Conservation (phyloP, 768 basidiomycete species). For the Fomitopsis serialis region DNA sequence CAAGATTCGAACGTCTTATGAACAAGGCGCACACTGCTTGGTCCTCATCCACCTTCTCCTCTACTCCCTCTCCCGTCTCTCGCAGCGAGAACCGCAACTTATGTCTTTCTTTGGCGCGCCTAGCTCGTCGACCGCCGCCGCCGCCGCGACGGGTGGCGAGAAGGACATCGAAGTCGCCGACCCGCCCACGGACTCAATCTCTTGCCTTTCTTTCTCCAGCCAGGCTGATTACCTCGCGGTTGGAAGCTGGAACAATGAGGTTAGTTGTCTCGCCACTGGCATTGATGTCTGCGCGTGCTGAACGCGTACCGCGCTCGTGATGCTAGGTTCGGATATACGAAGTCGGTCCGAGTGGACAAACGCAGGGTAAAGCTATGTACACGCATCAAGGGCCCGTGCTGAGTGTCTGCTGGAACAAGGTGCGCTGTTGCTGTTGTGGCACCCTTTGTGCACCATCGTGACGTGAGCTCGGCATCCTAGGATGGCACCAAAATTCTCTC, state of each 20-base stretch:
- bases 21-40: not conserved
- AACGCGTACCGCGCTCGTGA: not conserved
- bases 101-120: not conserved
- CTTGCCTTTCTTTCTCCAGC: conserved; percentile 77
- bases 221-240: conserved; percentile 88
- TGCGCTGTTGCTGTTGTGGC: conserved; percentile 28
- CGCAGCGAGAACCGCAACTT: not conserved
- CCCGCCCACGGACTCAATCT: conserved; percentile 84
- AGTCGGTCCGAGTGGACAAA: conserved; percentile 72
- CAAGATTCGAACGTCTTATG: not conserved
- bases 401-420: conserved; percentile 88
- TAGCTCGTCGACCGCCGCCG: conserved; percentile 27
- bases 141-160: conserved; percentile 38
- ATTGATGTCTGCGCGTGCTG: not conserved
- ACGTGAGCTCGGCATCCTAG: conserved; percentile 31
- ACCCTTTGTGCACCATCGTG: not conserved
- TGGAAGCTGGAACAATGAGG: conserved; percentile 92
- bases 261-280: conserved; percentile 28
- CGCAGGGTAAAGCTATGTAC: conserved; percentile 88
- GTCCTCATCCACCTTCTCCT: not conserved
- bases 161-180: conserved; percentile 81
- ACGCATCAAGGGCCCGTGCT: conserved; percentile 87
- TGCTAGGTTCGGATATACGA: conserved; percentile 87
- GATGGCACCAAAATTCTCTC: conserved; percentile 90
- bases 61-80: not conserved